phyloP scores from a whole-genome alignment of 2,329 filamentous ascomycete genomes.

The Lojkania enalia region DNA sequence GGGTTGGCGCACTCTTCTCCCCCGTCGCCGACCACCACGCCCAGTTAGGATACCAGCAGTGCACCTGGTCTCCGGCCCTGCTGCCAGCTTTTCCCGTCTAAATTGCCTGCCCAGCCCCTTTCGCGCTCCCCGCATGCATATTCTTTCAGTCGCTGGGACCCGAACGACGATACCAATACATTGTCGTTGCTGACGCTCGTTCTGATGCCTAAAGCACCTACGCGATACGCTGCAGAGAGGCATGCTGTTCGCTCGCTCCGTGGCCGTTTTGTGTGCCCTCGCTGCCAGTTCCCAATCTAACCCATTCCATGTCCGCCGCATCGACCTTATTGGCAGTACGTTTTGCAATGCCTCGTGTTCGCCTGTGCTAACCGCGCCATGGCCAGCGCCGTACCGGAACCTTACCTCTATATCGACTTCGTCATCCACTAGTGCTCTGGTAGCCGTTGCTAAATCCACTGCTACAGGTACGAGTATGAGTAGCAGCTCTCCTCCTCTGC shows the following conservation, averaged over 20 bases:
- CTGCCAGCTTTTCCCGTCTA: too few relatives aligned
- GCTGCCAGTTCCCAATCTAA: conserved; percentile 12
- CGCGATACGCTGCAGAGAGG: conserved; percentile 8
- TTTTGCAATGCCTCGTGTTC: conserved; percentile 25
- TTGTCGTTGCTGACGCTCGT: conserved; percentile 19
- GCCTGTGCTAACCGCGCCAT: conserved; percentile 30
- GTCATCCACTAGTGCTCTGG: too few relatives aligned
- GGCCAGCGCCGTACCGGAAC: conserved; percentile 33
- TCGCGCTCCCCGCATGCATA: conserved; percentile 17
- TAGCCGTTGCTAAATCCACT: neutral
- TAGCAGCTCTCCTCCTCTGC: neutral
- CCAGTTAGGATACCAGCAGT: too few relatives aligned
- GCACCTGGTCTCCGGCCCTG: conserved; percentile 16
- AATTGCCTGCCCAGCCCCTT: conserved; percentile 22
- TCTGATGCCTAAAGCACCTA: conserved; percentile 26
- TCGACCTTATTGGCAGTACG: conserved; percentile 28
- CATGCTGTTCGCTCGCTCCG: conserved; percentile 8
- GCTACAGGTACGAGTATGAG: conserved; percentile 7
- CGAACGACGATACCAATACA: conserved; percentile 10
- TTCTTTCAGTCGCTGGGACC: conserved; percentile 14
- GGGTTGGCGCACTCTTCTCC: neutral
- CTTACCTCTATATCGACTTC: conserved; percentile 21
- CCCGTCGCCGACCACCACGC: conserved; percentile 17
- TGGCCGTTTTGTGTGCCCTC: conserved; percentile 2
- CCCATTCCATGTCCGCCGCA: conserved; percentile 26